These are phyloP conservation scores for Mycogone perniciosa DNA, from an alignment of 2,329 filamentous ascomycete species.

Conservation along the genomic window DNA sequence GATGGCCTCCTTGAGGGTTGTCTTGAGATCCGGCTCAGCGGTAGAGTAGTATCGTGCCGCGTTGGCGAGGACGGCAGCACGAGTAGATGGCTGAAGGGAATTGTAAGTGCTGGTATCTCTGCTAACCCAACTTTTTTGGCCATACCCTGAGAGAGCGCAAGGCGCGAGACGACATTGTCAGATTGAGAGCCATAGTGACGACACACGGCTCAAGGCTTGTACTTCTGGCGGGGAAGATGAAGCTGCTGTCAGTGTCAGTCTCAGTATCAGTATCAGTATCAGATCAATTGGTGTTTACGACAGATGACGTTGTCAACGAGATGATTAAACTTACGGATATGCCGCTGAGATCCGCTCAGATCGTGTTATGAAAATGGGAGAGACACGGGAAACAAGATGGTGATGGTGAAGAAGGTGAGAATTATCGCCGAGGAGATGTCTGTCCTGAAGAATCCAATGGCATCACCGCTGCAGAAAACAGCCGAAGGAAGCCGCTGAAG, in stretches of 20 bases:
- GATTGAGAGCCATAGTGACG: slow-evolving; percentile 55
- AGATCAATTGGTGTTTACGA: slow-evolving; percentile 1
- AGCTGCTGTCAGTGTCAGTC: background rate
- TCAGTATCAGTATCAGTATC: background rate
- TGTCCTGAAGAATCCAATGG: background rate
- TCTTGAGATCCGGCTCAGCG: slow-evolving; percentile 83
- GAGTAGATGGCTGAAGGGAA: slow-evolving; percentile 24
- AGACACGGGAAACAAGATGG: background rate
- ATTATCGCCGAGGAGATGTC: background rate
- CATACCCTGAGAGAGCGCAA: slow-evolving; percentile 59
- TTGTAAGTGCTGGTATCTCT: background rate
- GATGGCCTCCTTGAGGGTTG: slow-evolving; percentile 74
- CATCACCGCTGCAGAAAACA: slow-evolving; percentile 17
- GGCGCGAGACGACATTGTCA: slow-evolving; percentile 56
- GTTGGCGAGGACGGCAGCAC: slow-evolving; percentile 23
- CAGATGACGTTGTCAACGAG: background rate
- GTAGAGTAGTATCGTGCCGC: slow-evolving; percentile 59
- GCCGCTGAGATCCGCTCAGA: too few relatives aligned
- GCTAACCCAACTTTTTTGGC: background rate
- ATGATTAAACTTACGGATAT: too few relatives aligned
- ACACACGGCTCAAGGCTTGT: background rate
- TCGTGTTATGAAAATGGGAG: background rate
- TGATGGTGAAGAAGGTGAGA: background rate
- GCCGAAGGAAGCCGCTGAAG: slow-evolving; percentile 30
- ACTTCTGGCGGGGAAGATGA: background rate